Evolutionary conservation across 1,139 yeast genomes (phyloP).

Genomic region (Scheffersomyces segobiensis): DNA sequence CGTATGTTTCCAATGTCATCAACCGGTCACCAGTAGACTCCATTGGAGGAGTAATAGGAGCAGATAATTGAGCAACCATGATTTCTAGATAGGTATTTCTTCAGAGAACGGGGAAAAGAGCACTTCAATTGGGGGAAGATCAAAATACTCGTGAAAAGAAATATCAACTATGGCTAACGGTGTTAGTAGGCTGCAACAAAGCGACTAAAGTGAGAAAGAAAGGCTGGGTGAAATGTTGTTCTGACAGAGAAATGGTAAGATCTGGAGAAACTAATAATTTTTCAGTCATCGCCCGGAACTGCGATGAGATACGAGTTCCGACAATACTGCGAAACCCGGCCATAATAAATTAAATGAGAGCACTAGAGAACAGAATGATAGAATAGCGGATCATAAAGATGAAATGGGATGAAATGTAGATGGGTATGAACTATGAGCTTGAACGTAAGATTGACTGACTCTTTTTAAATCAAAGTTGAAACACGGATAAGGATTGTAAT

Average conservation of each 20-base stretch:
- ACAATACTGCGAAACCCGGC: not conserved
- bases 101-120: constrained; percentile 3
- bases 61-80: constrained; percentile 38
- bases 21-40: constrained; percentile 77
- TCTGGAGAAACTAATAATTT: not conserved
- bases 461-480: not conserved
- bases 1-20: constrained; percentile 89
- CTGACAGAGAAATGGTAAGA: not conserved
- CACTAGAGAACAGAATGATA: no score
- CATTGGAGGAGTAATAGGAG: constrained; percentile 89
- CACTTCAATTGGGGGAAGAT: constrained; percentile 16
- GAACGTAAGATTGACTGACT: not conserved
- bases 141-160: constrained; percentile 10
- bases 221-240: not conserved
- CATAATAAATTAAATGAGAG: not conserved
- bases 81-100: constrained; percentile 3
- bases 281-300: not conserved
- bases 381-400: not conserved
- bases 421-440: not conserved
- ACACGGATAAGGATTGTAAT: not conserved
- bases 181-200: constrained; percentile 1
- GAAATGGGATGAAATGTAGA: not conserved
- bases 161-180: constrained; percentile 1
- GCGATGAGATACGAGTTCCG: not conserved
- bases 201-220: not conserved